Base-by-base conservation (phyloP, 1,284 basidiomycete species). In the Irpex sp. region DNA sequence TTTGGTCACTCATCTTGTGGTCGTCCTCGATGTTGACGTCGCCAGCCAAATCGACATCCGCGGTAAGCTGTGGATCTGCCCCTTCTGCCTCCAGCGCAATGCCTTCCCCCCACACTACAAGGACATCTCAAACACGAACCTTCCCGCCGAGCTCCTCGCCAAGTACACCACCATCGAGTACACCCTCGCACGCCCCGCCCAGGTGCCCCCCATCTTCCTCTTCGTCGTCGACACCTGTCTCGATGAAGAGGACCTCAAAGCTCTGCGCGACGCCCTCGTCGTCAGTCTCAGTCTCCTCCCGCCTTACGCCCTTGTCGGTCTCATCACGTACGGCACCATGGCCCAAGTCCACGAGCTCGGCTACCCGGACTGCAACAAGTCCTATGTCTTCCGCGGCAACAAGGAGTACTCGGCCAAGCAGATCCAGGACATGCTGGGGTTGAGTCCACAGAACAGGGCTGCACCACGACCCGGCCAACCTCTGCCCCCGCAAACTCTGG, bases 131-230 rank as follows among this genome's bases (percentile, higher is more conserved):
- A 93, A 91, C 78, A 96, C 93, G 66, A 98, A 98, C 76, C 84
- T 98, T 23, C 96, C 96, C 53, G 91, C 95, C 19, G 96, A 99
- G 77, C 84, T 99, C 33, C 77, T 98, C 52, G 96, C 96, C 71
- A 97, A 98, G 78, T 98, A 98, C 83, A 98, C 96, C 54, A 99
- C 96, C 16, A 98, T 99, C 78, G 96, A 99, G 79, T 98, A 99
- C 80, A 98, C 96, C 9, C 89, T 99, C 57, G 85, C 91, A 49
- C 87, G 96, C 60, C 91, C 94, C 10, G 93, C 90, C 9, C 93
- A 90, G 69, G 90, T 97, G 59, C 96, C 96, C 1, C 96, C 97
- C 62, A 85, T 98, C 75, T 98, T 99, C 82, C 82, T 99, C 59
- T 98, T 96, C 72, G 95, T 98, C 56, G 90, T 99, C 59, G 96